These are phyloP conservation scores for Collybia mongolica DNA, from an alignment of 768 basidiomycete genomes.

Conservation along the genomic window DNA sequence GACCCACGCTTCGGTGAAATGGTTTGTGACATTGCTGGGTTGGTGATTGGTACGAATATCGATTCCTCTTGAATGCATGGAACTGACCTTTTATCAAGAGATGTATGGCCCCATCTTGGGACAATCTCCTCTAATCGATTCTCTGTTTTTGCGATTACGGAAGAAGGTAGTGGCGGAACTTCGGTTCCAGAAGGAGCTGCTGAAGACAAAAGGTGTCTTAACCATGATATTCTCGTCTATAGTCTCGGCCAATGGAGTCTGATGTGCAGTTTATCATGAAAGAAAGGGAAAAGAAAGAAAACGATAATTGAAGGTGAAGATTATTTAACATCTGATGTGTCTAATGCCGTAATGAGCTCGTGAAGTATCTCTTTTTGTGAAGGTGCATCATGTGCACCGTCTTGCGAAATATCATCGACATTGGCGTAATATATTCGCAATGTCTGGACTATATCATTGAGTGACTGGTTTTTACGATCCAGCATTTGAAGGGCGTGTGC, in stretches of 20 bases:
- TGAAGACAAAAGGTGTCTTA: conserved; percentile 81
- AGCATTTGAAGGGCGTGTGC: conserved; percentile 77
- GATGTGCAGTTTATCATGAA: too few relatives aligned
- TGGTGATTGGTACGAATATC: conserved; percentile 74
- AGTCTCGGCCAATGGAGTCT: conserved; percentile 20
- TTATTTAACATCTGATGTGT: conserved; percentile 17
- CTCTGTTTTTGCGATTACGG: conserved; percentile 75
- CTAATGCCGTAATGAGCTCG: conserved; percentile 64
- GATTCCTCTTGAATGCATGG: background rate
- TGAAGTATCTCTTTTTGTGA: conserved; percentile 69
- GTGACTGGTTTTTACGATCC: conserved; percentile 63
- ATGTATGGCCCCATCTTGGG: conserved; percentile 93
- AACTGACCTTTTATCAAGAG: conserved; percentile 45
- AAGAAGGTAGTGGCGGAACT: conserved; percentile 86
- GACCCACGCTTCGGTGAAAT: conserved; percentile 93
- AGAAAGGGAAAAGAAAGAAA: too few relatives aligned
- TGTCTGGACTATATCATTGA: conserved; percentile 70
- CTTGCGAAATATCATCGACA: conserved; percentile 53
- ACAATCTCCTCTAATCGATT: conserved; percentile 90
- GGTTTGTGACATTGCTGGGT: conserved; percentile 74
- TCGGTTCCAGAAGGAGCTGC: conserved; percentile 83
- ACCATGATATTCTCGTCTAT: conserved; percentile 82
- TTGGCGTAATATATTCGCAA: conserved; percentile 73
- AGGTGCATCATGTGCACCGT: conserved; percentile 36
- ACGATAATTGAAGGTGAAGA: conserved; percentile 1